These are phyloP conservation scores for Tuber microsphaerosporum DNA, from an alignment of 495 filamentous ascomycete genomes.

Conservation along the genomic window DNA sequence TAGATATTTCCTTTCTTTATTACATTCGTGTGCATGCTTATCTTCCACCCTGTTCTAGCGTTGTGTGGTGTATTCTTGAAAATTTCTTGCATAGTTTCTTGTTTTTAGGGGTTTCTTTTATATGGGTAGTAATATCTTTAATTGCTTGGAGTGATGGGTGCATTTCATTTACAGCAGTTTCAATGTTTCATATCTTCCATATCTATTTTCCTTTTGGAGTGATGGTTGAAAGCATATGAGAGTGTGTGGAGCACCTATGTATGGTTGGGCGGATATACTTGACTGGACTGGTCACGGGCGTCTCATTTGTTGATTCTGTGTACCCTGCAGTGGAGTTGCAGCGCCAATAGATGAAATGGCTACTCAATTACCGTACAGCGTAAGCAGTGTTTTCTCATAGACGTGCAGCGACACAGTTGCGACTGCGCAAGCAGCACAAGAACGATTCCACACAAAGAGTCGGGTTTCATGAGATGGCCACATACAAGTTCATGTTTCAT, in stretches of 20 bases:
- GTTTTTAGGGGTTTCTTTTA: constrained; percentile 20
- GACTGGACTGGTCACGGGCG: constrained; percentile 26
- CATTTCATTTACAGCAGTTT: constrained; percentile 31
- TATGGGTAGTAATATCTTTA: constrained; percentile 38
- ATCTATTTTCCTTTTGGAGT: constrained; percentile 20
- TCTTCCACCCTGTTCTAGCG: constrained; percentile 29
- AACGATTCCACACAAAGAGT: not conserved
- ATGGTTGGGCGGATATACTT: constrained; percentile 20
- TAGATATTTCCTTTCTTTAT: constrained; percentile 18
- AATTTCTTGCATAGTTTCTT: constrained; percentile 19
- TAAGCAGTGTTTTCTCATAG: not conserved
- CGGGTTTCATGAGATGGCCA: not conserved
- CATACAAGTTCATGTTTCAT: not conserved
- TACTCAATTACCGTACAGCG: not conserved
- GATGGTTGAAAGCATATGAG: constrained; percentile 16
- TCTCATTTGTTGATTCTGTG: constrained; percentile 26
- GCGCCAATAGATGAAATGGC: constrained; percentile 17
- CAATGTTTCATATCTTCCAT: constrained; percentile 12
- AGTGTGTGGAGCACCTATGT: not conserved
- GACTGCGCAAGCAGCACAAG: not conserved
- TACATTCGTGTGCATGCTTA: constrained; percentile 20
- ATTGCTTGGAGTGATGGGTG: constrained; percentile 37
- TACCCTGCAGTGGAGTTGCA: constrained; percentile 13
- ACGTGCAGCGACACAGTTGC: not conserved
- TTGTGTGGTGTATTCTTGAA: constrained; percentile 32